Base-by-base conservation (phyloP, 768 basidiomycete genomes). In the Lactarius trivialis region DNA sequence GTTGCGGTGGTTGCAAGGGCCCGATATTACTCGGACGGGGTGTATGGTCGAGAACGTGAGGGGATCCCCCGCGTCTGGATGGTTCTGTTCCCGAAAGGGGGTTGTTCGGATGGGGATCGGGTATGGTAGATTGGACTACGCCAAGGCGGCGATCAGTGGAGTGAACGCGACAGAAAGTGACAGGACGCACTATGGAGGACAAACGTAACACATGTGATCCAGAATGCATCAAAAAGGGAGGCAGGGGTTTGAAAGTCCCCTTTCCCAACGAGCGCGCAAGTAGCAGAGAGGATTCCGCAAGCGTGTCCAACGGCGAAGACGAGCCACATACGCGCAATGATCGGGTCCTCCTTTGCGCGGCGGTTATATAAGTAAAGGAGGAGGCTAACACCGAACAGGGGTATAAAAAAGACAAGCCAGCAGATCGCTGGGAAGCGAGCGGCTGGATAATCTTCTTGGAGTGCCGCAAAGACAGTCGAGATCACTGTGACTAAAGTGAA, bases 361-460 rank as follows among this genome's bases (percentile, higher is more conserved):
- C 54, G 63, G 30, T 51, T 56, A 41, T 37, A 63, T 39, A 49
- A 19, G 45, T 63, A 64, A 51, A 64, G 63, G 54, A 64, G 63
- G 12, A 30, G 19, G 54, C 19, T 64, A 36, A 64, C 48, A 26
- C 57, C 59, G 36, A 28, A 64, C 63, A 64, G 54, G 58, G 58
- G 63, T 60, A 64, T 64, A 34, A 60, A 60, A 48, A 60, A 55
- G 54, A 55, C 51, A 56, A 64, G 63, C 63, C 63, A 64, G 34
- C 63, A 64, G 32, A 64, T 48, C 6, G 53, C 63, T 36, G 63
- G 63, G 15, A 64, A 60, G 26, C 63, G 63, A 33, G 58, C 37
- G 32, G 37, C 30, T 15, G 63, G 58, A 11, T 55, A 60, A 53
- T 60, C 58, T 30, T 64, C 63, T 55, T 64, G 63, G 54, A 64